Evolutionary conservation across 2,329 filamentous ascomycete genomes (phyloP).

Genomic region (Elsinoe batatas): DNA sequence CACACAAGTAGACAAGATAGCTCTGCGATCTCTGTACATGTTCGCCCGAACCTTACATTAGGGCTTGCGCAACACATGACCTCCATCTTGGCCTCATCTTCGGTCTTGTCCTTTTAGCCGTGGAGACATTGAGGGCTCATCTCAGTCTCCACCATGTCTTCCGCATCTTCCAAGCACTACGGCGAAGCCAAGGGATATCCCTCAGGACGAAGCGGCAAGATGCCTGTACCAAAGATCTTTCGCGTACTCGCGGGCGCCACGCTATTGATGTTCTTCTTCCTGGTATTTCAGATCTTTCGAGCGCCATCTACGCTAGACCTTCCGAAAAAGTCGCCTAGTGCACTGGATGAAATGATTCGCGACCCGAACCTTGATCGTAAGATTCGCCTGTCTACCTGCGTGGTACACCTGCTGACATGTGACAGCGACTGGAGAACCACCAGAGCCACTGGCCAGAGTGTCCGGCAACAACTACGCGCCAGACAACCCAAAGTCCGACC

Average conservation of each 20-base stretch:
- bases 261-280: slow-evolving; percentile 64
- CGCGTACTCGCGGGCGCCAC: slow-evolving; percentile 65
- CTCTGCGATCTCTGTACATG: neutral
- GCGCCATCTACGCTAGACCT: slow-evolving; percentile 38
- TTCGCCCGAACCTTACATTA: neutral
- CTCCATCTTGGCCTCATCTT: neutral
- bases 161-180: neutral
- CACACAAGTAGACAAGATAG: neutral
- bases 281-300: slow-evolving; percentile 65
- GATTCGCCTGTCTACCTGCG: slow-evolving; percentile 28
- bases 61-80: slow-evolving; percentile 5
- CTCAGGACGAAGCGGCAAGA: slow-evolving; percentile 33
- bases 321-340: slow-evolving; percentile 25
- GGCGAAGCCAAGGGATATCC: slow-evolving; percentile 18
- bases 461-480: slow-evolving; percentile 64
- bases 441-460: slow-evolving; percentile 62
- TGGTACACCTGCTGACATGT: neutral
- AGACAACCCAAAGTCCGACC: slow-evolving; percentile 62
- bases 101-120: neutral
- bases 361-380: slow-evolving; percentile 84
- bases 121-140: neutral
- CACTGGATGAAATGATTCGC: slow-evolving; percentile 53
- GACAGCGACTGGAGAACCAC: slow-evolving; percentile 72
- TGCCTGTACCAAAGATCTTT: slow-evolving; percentile 80
- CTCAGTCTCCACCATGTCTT: neutral